Base-by-base conservation (phyloP, 768 basidiomycete species). In the Mycena metata region DNA sequence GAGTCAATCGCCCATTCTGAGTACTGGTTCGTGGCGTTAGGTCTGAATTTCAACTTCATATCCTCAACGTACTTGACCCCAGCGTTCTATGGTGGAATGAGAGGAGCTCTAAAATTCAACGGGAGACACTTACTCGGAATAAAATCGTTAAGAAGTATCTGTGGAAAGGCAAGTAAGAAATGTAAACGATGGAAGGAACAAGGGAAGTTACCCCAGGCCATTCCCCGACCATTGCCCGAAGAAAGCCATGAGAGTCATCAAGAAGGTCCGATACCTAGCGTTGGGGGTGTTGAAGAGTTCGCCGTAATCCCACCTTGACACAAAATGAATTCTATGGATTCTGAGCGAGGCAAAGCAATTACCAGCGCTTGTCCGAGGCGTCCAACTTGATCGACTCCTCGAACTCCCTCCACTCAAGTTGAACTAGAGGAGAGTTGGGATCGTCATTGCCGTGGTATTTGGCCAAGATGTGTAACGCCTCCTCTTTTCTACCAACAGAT, bases 281-380 rank as follows among this genome's bases (percentile, higher is more conserved):
- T 77, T 77, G 11, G 60, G 64, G 35, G 77, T 81, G 45, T 76
- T 75, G 69, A 81, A 76, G n/a, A 81, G 75, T 56, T 73, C 81
- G 9, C 70, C 72, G 72, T 81, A 83, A 69, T 85, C 75, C 75
- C 75, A 76, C 74, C 74, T 75, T 16, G 12, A 9, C 19, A 51
- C 19, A n/a, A 7, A n/a, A 36, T 59, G 2, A 46, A 45, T 10
- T 35, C 10, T 21, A n/a, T 58, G 12, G n/a, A 41, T 24, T 36
- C 1, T 3, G n/a, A 59, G 10, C 5, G 13, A 24, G 26, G 47
- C 24, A 39, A 26, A 15, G 4, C n/a, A 61, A 77, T 70, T 76
- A 81, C 82, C 81, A 83, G 49, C 79, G 72, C 75, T 85, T 84
- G 73, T 85, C 83, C 17, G 80, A 77, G 33, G 81, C 83, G 58